Evolutionary conservation across 2,329 filamentous ascomycete genomes (phyloP), one percentile per base, ranked within the genome.

Genomic region (Tympanopsis confertula): DNA sequence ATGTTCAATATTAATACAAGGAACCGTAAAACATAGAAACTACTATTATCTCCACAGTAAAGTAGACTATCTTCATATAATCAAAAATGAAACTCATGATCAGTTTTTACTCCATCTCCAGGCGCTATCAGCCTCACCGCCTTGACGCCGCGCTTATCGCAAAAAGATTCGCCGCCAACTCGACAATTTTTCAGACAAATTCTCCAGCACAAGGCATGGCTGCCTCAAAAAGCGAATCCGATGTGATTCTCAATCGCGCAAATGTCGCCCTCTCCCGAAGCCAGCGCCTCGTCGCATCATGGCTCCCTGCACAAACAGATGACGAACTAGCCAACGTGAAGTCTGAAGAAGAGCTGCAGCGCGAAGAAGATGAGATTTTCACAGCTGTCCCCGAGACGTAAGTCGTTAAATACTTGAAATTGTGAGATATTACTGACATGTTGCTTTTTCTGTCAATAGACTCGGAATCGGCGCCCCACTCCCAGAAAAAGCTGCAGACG

Each of bases 331-430:
- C 52, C 38, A 50, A 56, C 41, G 46, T 50, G 38, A 64, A 62
- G 44, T 53, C 62, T 15, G 53, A 62, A 24, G 56, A 63, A 39
- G 61, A 69, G 42, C 48, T 63, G 14, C 59, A 66, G 39, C 54
- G 60, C 30, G 68, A 74, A 35, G 71, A 77, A 42, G 59, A 70
- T 46, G 67, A 69, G 42, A 59, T 72, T 28, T 72, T 71, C 45
- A 63, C 57, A 13, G 59, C 64, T 26, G 64, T 66, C 3, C 68
- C 70, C 17, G 69, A 75, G 49, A 63, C 63, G 72, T 75, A 55
- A 36, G 58, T 50, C 35, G 42, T 22, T 28, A 10, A 10, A 10
- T 28, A n/a, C n/a, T 28, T 28, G 24, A 28, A 10, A 10, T n/a
- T n/a, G 24, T 10, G 24, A n/a, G 10, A n/a, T n/a, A n/a, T n/a